Evolutionary conservation across 2,329 filamentous ascomycete species (phyloP).

Genomic region (Colletotrichum horii): DNA sequence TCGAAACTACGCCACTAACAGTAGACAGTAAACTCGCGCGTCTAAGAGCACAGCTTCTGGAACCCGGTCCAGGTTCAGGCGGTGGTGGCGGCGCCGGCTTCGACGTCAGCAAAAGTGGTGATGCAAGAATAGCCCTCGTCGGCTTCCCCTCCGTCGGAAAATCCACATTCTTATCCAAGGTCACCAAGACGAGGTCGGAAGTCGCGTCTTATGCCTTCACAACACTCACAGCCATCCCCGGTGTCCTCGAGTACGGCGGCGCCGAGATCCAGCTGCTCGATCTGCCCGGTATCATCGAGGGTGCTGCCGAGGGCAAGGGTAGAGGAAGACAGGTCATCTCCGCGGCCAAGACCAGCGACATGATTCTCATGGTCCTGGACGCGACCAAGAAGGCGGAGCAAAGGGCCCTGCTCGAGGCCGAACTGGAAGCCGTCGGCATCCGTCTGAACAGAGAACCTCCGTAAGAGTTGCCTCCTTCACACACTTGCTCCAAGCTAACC

Average conservation of each 20-base stretch:
- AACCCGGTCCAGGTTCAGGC: conserved; percentile 82
- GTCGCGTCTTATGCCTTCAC: conserved; percentile 98
- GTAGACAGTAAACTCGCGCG: conserved; percentile 85
- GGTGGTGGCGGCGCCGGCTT: conserved; percentile 83
- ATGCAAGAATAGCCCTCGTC: conserved; percentile 94
- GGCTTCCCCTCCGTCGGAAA: conserved; percentile 99
- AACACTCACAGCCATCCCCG: conserved; percentile 94
- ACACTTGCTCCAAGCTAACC: not conserved
- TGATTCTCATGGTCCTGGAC: conserved; percentile 96
- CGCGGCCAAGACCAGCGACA: conserved; percentile 95
- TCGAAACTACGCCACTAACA: not conserved
- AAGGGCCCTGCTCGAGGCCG: conserved; percentile 84
- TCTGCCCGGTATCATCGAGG: conserved; percentile 97
- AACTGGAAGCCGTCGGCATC: conserved; percentile 94
- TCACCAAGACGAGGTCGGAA: conserved; percentile 96
- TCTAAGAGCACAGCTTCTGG: conserved; percentile 90
- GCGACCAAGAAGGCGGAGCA: conserved; percentile 97
- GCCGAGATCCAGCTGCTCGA: conserved; percentile 98
- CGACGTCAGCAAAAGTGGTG: conserved; percentile 93
- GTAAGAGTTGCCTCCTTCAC: conserved; percentile 49
- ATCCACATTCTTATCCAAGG: conserved; percentile 98
- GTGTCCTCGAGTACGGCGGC: conserved; percentile 95
- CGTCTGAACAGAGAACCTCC: conserved; percentile 89
- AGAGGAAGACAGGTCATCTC: conserved; percentile 95
- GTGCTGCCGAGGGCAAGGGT: conserved; percentile 93